Evolutionary conservation across 257 asterid species (phyloP), one percentile per base, ranked within the genome.

Genomic region (Solanum lignicaule): DNA sequence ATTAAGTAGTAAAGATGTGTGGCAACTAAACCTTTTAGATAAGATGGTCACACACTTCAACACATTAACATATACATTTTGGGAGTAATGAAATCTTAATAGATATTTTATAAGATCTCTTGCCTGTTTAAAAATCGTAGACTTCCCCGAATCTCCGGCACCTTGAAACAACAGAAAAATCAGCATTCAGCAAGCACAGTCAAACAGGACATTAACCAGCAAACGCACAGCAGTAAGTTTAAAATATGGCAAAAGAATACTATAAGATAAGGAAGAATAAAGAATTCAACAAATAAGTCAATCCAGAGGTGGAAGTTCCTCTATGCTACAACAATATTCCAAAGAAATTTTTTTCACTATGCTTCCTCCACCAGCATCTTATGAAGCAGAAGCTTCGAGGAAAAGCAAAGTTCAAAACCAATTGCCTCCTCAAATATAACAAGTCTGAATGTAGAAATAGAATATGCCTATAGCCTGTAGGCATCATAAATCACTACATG

Each of bases 41-140:
- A 43, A 74, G 83, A 74, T 35, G 52, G 31, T 35, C 52, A 74
- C 31, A 23, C 21, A 36, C 52, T 36, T 74, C 52, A 76, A 76
- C 13, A 39, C 60, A 81, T 29, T 81, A 81, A 46, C 43, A 82
- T 46, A 27, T 32, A 35, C 88, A 86, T 23, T 72, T 72, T 73
- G 38, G 25, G 33, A 72, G 35, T 20, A 73, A 55, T 85, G 58
- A 68, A 85, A 73, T 73, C 74, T 52, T 21, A 71, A 87, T 52
- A 21, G 55, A 79, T 69, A 23, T 65, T 71, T 84, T n/a, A 35
- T 27, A 86, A 32, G 58, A 86, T 55, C n/a, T 83, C 95, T 92
- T 93, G 93, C 99, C 99, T 97, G 99, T 95, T 97, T 97, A 93
- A 97, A 96, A 88, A 97, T 96, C 87, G 99, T 97, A 87, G 99